Conservation (phyloP, 768 basidiomycete species). For the Lactarius hatsudake region DNA sequence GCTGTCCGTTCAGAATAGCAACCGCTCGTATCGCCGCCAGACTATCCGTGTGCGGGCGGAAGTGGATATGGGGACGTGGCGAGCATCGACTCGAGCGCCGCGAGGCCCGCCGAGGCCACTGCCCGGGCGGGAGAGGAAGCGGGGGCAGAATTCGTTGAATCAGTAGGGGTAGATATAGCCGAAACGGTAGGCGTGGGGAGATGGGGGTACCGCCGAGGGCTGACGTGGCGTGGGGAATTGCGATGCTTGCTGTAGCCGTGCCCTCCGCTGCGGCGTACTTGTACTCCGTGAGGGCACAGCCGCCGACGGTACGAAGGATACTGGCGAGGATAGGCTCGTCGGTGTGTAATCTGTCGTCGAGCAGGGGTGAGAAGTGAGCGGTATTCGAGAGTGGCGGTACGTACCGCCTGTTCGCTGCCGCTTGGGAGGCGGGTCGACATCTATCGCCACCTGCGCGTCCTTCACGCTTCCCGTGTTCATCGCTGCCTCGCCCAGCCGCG, state of each 20-base stretch:
- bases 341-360: not conserved
- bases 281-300: not conserved
- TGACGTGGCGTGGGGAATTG: not conserved
- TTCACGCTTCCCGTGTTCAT: not conserved
- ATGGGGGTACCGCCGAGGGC: not conserved
- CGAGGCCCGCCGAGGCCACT: not conserved
- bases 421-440: constrained; percentile 12
- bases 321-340: not conserved
- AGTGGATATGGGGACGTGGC: not conserved
- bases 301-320: not conserved
- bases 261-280: too few relatives aligned
- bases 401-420: not conserved
- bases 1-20: constrained; percentile 1
- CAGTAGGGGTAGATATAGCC: too few relatives aligned
- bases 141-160: not conserved
- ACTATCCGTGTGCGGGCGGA: not conserved
- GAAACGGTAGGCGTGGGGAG: not conserved
- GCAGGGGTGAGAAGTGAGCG: not conserved
- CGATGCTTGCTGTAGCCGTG: too few relatives aligned
- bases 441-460: not conserved
- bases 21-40: constrained; percentile 11
- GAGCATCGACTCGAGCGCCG: not conserved
- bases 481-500: constrained; percentile 6
- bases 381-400: too few relatives aligned
- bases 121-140: not conserved